Evolutionary conservation across 83 land plant genomes (phyloP), one percentile per base, ranked within the genome.

Genomic region (Diphasiastrum complanatum): DNA sequence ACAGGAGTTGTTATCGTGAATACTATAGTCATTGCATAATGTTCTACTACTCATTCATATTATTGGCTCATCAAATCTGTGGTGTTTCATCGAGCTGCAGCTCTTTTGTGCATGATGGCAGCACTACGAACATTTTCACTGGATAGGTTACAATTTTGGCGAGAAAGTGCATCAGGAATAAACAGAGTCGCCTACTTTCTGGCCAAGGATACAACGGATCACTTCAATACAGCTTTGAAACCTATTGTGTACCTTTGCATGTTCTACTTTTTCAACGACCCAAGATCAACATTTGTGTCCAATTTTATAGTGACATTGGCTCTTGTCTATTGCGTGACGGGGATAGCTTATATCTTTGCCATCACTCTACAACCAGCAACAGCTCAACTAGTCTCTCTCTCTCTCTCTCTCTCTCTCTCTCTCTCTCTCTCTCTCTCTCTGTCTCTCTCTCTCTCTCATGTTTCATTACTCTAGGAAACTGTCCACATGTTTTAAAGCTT

Each of bases 91-190:
- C n/a, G n/a, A n/a, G n/a, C 12, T 30, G 35, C 59, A 55, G 59
- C 59, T 55, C 34, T 55, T 12, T 30, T 55, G 35, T 55, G 59
- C 27, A 55, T 55, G 59, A 55, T 55, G 16, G 34, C 59, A 30
- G 59, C 38, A 10, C 35, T 55, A 11, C 20, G 59, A 19, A 55
- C 59, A 30, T 55, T 55, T 27, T 55, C 59, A 6, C 11, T 35
- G 11, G 59, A 55, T 55, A 55, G 31, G 27, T 35, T 55, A 20
- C 59, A 55, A 27, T 55, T 55, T 1, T 55, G 59, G 59, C 30
- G 59, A 35, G 59, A 55, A 27, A 55, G 59, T 55, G 59, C 59
- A 26, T 55, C 59, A 11, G 59, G 59, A 12, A 55, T 55, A 32
- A 55, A 55, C 59, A 24, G 59, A 27, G 34, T 55, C 14, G 59